Conservation (phyloP, 306 rosid genomes). For the Quercus glauca region DNA sequence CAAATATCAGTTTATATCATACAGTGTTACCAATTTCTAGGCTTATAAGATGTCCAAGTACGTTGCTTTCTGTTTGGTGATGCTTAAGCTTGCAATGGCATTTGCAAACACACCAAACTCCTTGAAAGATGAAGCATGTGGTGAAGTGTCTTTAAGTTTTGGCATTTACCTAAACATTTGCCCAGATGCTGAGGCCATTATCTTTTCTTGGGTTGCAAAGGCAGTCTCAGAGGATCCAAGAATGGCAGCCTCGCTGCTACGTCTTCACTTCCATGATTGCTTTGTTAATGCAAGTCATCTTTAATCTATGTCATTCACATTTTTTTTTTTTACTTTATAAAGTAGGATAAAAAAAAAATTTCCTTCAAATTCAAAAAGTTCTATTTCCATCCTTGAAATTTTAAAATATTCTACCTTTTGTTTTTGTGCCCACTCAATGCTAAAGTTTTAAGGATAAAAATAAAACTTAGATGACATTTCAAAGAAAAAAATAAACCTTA, state of each 20-base stretch:
- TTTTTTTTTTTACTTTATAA: not conserved
- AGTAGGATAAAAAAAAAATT: no score
- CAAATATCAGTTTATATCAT: not conserved
- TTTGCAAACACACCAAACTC: conserved; percentile 18
- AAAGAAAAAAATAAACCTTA: no score
- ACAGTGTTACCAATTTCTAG: not conserved
- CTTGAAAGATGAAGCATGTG: conserved; percentile 37
- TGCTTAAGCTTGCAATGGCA: conserved; percentile 36
- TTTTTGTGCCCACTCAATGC: no score
- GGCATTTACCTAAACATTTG: conserved; percentile 39
- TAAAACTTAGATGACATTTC: no score
- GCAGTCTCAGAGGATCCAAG: conserved; percentile 58
- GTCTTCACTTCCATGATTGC: conserved; percentile 90
- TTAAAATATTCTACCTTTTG: no score
- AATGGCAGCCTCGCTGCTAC: conserved; percentile 87
- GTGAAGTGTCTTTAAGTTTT: conserved; percentile 33
- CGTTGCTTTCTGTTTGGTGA: conserved; percentile 26
- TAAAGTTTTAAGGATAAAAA: no score
- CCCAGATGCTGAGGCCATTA: conserved; percentile 65
- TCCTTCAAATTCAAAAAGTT: no score
- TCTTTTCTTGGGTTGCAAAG: conserved; percentile 57
- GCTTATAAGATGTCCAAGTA: conserved; percentile 19
- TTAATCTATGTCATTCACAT: not conserved
- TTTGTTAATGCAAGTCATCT: conserved; percentile 72
- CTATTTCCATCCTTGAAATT: no score